Conservation (phyloP, 768 basidiomycete genomes). For the Tubosaeta sp. region DNA sequence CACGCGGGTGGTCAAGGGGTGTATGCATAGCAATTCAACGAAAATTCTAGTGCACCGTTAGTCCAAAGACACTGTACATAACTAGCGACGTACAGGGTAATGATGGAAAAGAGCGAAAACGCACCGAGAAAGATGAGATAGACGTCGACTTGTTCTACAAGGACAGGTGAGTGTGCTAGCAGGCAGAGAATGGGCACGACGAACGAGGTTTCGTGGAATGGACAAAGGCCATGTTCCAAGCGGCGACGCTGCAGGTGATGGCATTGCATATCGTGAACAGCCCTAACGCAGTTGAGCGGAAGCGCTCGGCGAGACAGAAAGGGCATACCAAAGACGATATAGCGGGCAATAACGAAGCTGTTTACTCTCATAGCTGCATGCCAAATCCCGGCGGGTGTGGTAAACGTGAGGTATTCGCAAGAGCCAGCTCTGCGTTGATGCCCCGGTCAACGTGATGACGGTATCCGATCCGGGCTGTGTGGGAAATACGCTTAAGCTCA, state of each 20-base stretch:
- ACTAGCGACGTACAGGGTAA: slow-evolving; percentile 48
- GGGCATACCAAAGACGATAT: slow-evolving; percentile 52
- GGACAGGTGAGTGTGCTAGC: slow-evolving; percentile 4
- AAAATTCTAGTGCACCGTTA: slow-evolving; percentile 41
- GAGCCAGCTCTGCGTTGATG: neutral
- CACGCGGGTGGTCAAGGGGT: slow-evolving; percentile 53
- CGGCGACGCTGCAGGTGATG: slow-evolving; percentile 58
- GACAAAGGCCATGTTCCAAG: slow-evolving; percentile 62
- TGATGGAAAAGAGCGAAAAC: slow-evolving; percentile 51
- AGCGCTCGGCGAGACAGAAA: neutral
- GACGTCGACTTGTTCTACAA: slow-evolving; percentile 45
- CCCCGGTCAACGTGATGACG: slow-evolving; percentile 6
- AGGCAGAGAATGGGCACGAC: slow-evolving; percentile 18
- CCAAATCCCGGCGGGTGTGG: slow-evolving; percentile 18
- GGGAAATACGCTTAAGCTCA: slow-evolving; percentile 2
- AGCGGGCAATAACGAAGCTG: slow-evolving; percentile 50
- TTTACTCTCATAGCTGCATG: slow-evolving; percentile 33
- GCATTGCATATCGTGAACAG: slow-evolving; percentile 63
- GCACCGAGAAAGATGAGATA: slow-evolving; percentile 61
- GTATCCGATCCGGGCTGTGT: slow-evolving; percentile 16
- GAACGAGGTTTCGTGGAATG: slow-evolving; percentile 37
- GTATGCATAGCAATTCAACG: slow-evolving; percentile 49
- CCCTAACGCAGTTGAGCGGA: slow-evolving; percentile 33
- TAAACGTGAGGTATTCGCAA: slow-evolving; percentile 4
- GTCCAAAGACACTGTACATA: neutral